Evolutionary conservation across 2,329 filamentous ascomycete genomes (phyloP).

Genomic region (Blastomyces silverae): DNA sequence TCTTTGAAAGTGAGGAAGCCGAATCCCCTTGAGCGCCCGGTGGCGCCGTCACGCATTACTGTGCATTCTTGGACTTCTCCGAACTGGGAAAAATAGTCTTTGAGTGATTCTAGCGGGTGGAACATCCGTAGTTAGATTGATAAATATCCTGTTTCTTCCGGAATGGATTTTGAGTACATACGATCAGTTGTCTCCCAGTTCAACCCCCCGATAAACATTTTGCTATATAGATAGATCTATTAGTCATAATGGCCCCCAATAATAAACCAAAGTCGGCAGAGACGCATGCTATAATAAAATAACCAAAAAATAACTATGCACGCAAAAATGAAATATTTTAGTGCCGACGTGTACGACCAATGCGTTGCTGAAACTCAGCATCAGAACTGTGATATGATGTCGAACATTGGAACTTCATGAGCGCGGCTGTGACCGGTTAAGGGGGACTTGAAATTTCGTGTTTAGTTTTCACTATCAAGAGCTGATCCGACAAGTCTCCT

Average conservation of each 20-base stretch:
- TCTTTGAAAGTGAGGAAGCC: slow-evolving; percentile 98
- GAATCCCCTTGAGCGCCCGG: slow-evolving; percentile 88
- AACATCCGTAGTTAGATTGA: slow-evolving; percentile 13
- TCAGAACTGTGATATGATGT: background rate
- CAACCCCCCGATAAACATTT: slow-evolving; percentile 98
- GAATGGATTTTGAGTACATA: slow-evolving; percentile 48
- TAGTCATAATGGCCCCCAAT: slow-evolving; percentile 25
- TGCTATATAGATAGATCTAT: slow-evolving; percentile 53
- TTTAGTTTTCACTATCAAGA: slow-evolving; percentile 10
- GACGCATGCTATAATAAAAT: slow-evolving; percentile 8
- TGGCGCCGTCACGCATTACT: slow-evolving; percentile 96
- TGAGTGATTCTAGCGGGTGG: slow-evolving; percentile 67
- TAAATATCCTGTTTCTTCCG: slow-evolving; percentile 12
- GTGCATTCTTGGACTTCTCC: slow-evolving; percentile 97
- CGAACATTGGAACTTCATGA: background rate
- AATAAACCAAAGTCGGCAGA: background rate
- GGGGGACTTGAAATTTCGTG: background rate
- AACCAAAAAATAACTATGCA: slow-evolving; percentile 15
- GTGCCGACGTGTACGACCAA: slow-evolving; percentile 1
- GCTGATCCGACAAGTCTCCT: background rate
- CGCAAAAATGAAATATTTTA: slow-evolving; percentile 9
- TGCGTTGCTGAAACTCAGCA: slow-evolving; percentile 2
- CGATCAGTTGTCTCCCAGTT: slow-evolving; percentile 99
- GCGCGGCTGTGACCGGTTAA: background rate
- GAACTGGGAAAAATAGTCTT: slow-evolving; percentile 96